Evolutionary conservation across 805 yeast genomes (phyloP).

Genomic region (Ogataea chonburiensis): DNA sequence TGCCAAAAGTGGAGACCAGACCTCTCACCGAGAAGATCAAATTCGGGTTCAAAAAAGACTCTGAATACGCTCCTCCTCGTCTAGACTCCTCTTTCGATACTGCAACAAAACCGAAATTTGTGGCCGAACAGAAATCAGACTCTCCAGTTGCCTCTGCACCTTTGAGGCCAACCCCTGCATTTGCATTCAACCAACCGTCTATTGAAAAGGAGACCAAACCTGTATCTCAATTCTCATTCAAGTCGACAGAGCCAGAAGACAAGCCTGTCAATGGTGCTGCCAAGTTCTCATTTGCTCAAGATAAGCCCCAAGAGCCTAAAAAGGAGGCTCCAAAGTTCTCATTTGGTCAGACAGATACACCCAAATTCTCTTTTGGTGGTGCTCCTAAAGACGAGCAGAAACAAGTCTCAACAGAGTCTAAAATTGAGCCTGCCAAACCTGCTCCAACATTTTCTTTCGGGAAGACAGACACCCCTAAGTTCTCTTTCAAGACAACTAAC

Average conservation of each 20-base stretch:
- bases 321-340: constrained; percentile 3
- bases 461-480: too few relatives aligned
- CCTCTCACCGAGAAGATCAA: constrained; percentile 26
- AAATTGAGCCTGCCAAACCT: not conserved
- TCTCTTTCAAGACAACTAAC: too few relatives aligned
- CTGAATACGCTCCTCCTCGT: constrained; percentile 17
- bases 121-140: constrained; percentile 6
- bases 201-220: not conserved
- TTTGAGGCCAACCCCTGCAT: constrained; percentile 9
- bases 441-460: constrained; percentile 2
- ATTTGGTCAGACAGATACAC: constrained; percentile 1
- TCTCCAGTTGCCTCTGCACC: constrained; percentile 1
- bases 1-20: constrained; percentile 7
- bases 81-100: constrained; percentile 19
- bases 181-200: constrained; percentile 1
- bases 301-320: too few relatives aligned
- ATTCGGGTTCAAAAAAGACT: constrained; percentile 19
- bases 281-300: not conserved
- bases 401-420: constrained; percentile 1
- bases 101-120: constrained; percentile 18
- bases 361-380: constrained; percentile 1
- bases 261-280: constrained; percentile 1
- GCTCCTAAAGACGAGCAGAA: constrained; percentile 1
- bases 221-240: too few relatives aligned
- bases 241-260: too few relatives aligned